phyloP scores from a whole-genome alignment of 352 stramenopile genomes.

The Phytopythium chamaehyphon region DNA sequence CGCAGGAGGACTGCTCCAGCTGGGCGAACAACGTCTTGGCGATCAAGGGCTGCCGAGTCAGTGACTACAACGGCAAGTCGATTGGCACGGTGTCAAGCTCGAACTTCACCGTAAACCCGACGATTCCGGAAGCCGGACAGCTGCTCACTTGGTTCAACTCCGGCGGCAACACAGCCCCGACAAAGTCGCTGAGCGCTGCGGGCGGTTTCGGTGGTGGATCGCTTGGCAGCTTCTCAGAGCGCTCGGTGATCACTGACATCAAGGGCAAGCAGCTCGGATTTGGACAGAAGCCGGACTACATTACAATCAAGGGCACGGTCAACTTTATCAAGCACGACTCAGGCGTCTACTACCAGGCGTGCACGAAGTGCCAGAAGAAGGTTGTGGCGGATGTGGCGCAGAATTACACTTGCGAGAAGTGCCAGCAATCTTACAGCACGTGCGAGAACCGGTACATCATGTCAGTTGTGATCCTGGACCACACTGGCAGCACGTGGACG shows the following conservation, averaged over 20 bases:
- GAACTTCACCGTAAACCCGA: conserved; percentile 81
- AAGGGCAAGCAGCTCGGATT: conserved; percentile 94
- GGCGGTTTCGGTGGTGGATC: conserved; percentile 72
- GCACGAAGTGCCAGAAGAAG: conserved; percentile 90
- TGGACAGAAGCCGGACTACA: conserved; percentile 95
- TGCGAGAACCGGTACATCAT: conserved; percentile 97
- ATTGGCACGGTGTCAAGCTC: conserved; percentile 83
- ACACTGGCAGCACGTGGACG: conserved; percentile 93
- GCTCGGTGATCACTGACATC: conserved; percentile 91
- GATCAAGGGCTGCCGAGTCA: conserved; percentile 94
- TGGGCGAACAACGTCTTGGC: conserved; percentile 91
- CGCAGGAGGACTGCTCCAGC: conserved; percentile 78
- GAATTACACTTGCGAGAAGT: conserved; percentile 97
- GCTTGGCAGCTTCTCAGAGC: conserved; percentile 82
- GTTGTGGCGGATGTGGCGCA: conserved; percentile 91
- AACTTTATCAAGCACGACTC: conserved; percentile 97
- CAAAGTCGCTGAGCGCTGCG: conserved; percentile 74
- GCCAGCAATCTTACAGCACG: conserved; percentile 90
- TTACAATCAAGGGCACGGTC: conserved; percentile 94
- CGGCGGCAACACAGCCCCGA: conserved; percentile 55
- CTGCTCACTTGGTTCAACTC: conserved; percentile 87
- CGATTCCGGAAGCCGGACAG: conserved; percentile 81
- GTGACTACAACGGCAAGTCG: conserved; percentile 92
- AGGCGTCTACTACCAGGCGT: conserved; percentile 85
- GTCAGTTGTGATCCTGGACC: conserved; percentile 91